A percentile compares a stretch with the other conserved stretches of the same genome.
Evolutionary conservation across 2,329 filamentous ascomycete species (phyloP).

Genomic region (Colletotrichum godetiae): DNA sequence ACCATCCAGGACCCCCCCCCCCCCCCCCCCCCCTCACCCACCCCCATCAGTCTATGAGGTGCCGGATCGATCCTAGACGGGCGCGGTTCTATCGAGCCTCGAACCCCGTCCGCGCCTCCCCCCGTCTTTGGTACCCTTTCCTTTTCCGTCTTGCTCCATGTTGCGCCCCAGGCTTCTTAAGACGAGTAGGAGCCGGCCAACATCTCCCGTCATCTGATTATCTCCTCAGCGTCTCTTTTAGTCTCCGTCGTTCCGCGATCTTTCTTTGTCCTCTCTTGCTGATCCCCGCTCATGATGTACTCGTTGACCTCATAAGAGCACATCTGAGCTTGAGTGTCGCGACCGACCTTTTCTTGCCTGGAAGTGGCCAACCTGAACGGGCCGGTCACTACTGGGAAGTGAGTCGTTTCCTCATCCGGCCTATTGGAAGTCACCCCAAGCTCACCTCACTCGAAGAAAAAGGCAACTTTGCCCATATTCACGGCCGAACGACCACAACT

Average conservation of each 20-base stretch:
- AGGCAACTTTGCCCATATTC: background rate
- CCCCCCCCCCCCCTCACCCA: background rate
- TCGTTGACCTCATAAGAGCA: constrained; percentile 25
- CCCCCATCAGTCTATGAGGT: constrained; percentile 6
- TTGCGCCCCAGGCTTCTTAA: constrained; percentile 2
- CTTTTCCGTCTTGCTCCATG: constrained; percentile 27
- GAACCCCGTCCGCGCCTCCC: constrained; percentile 20
- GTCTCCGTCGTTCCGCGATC: background rate
- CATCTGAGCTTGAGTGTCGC: background rate
- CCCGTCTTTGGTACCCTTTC: constrained; percentile 16
- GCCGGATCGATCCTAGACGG: constrained; percentile 19
- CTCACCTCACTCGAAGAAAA: constrained; percentile 19
- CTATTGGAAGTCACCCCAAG: background rate
- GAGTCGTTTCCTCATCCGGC: constrained; percentile 6
- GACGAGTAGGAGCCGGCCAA: constrained; percentile 10
- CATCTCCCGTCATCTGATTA: background rate
- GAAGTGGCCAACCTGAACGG: background rate
- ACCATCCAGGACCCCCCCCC: background rate
- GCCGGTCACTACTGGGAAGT: background rate
- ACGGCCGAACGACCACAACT: background rate
- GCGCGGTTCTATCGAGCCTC: constrained; percentile 22
- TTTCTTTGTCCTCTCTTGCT: constrained; percentile 25
- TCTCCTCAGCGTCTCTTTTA: constrained; percentile 1
- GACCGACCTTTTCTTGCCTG: background rate
- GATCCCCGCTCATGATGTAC: constrained; percentile 28